These are phyloP conservation scores for Aspergillus sp. DNA, from an alignment of 2,329 filamentous ascomycete species.

Conservation along the genomic window DNA sequence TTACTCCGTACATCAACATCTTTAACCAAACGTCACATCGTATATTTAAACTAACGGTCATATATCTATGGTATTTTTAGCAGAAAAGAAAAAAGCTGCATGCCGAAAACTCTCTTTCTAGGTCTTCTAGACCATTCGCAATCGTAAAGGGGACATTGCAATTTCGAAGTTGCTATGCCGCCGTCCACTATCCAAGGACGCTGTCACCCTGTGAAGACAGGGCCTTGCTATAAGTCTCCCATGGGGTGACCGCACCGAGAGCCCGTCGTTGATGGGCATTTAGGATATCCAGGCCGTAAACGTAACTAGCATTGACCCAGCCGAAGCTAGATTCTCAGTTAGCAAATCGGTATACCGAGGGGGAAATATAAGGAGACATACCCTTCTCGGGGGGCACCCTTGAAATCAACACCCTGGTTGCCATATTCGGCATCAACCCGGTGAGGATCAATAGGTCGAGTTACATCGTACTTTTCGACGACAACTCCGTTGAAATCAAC, in stretches of 20 bases:
- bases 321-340: constrained; percentile 67
- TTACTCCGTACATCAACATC: too few species aligned
- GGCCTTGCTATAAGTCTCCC: constrained; percentile 76
- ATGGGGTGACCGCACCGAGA: constrained; percentile 82
- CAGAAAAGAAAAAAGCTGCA: neutral
- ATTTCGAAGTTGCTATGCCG: neutral
- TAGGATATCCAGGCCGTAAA: constrained; percentile 86
- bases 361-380: constrained; percentile 53
- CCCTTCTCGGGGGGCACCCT: constrained; percentile 94
- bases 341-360: constrained; percentile 6
- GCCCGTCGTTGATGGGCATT: constrained; percentile 87
- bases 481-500: constrained; percentile 98
- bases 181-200: neutral
- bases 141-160: neutral
- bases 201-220: constrained; percentile 35
- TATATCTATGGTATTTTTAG: neutral
- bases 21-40: neutral
- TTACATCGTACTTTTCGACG: constrained; percentile 98
- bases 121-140: neutral
- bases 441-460: constrained; percentile 83
- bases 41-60: neutral
- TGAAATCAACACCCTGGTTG: constrained; percentile 93
- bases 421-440: constrained; percentile 96
- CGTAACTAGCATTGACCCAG: constrained; percentile 98
- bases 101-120: neutral